A percentile compares a stretch with the other conserved stretches of the same genome.
These are phyloP conservation scores for Lagenidium sp. DNA, from an alignment of 352 stramenopile genomes.

Conservation along the genomic window DNA sequence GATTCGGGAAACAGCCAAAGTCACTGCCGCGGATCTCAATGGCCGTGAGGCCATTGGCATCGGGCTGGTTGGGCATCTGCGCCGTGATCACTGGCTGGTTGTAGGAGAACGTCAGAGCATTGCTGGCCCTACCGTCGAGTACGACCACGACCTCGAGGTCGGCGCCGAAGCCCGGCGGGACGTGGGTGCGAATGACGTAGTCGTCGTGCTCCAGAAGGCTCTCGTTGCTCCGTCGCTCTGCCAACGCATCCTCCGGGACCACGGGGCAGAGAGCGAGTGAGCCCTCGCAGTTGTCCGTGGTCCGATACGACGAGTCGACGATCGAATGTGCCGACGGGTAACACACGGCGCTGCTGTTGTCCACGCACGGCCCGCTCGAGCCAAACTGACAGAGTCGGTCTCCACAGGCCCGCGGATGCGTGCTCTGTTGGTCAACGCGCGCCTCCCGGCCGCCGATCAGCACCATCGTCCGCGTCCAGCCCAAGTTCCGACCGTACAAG, in stretches of 20 bases:
- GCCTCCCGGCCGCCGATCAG: constrained; percentile 49
- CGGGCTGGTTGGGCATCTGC: constrained; percentile 56
- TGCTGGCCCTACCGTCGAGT: constrained; percentile 38
- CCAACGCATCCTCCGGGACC: not conserved
- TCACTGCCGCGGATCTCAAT: constrained; percentile 55
- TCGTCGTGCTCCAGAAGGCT: constrained; percentile 30
- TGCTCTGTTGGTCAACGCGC: constrained; percentile 28
- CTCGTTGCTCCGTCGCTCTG: constrained; percentile 12
- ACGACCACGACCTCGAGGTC: constrained; percentile 30
- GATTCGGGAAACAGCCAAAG: constrained; percentile 57
- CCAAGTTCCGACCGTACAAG: constrained; percentile 60
- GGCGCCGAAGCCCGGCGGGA: constrained; percentile 38
- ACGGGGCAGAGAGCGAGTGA: not conserved
- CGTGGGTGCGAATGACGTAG: constrained; percentile 32
- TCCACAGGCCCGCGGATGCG: constrained; percentile 24
- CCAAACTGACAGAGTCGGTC: constrained; percentile 23
- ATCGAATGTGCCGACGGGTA: constrained; percentile 36
- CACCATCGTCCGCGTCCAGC: constrained; percentile 21
- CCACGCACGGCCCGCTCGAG: constrained; percentile 43
- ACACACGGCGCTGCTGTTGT: constrained; percentile 30
- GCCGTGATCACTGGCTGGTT: constrained; percentile 43
- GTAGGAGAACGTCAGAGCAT: constrained; percentile 40
- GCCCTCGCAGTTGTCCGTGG: not conserved
- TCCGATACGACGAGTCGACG: not conserved
- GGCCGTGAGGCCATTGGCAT: constrained; percentile 47